phyloP scores from a whole-genome alignment of 306 rosid genomes.

The Acacia acuminata region DNA sequence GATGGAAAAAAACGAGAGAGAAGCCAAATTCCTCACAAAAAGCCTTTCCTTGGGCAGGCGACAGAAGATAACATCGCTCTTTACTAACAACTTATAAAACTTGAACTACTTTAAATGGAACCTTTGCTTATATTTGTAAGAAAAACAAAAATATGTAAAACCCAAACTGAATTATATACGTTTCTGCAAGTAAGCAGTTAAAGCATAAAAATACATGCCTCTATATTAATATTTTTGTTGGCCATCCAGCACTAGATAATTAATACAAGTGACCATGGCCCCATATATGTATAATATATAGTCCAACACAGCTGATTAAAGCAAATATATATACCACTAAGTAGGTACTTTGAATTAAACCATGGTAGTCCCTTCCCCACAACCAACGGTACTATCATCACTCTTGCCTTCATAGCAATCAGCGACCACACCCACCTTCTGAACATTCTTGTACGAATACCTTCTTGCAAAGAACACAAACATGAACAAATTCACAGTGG shows the following conservation, averaged over 20 bases:
- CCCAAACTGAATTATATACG: neutral
- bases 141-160: neutral
- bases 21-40: too few species aligned
- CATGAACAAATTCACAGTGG: constrained; percentile 51
- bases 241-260: neutral
- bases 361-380: constrained; percentile 26
- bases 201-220: neutral
- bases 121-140: neutral
- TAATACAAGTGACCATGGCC: neutral
- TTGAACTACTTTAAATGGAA: neutral
- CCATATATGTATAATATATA: neutral
- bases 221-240: neutral
- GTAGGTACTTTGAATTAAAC: neutral
- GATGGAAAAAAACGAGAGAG: too few species aligned
- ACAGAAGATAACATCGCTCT: neutral
- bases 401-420: constrained; percentile 53
- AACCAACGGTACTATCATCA: neutral
- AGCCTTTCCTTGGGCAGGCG: neutral
- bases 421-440: constrained; percentile 62
- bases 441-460: constrained; percentile 80
- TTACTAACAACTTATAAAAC: neutral
- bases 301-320: neutral
- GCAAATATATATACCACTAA: neutral
- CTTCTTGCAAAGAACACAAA: constrained; percentile 76
- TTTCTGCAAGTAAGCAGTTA: neutral